These are phyloP conservation scores for Solanum virginianum DNA, from an alignment of 257 asterid genomes.

Conservation along the genomic window DNA sequence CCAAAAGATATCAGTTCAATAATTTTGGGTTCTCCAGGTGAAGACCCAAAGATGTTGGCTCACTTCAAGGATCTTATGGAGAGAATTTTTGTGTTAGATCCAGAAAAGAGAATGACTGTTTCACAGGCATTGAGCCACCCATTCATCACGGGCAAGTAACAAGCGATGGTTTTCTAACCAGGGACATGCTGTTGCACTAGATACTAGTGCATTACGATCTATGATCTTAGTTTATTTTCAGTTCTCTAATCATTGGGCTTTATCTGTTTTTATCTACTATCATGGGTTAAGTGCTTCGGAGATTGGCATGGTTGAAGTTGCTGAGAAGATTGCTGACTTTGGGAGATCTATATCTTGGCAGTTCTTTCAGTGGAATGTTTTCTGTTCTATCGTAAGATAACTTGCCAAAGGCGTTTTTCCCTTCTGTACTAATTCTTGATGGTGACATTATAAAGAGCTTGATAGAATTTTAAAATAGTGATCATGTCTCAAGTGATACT, in stretches of 20 bases:
- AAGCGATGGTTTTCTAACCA: constrained; percentile 68
- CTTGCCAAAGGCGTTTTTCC: constrained; percentile 65
- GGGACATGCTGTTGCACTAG: constrained; percentile 63
- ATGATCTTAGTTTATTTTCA: constrained; percentile 37
- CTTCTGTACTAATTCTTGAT: constrained; percentile 59
- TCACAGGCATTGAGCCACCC: constrained; percentile 98
- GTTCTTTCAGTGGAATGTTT: constrained; percentile 88
- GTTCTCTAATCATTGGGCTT: constrained; percentile 74
- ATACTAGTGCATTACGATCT: constrained; percentile 48
- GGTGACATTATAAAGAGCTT: constrained; percentile 37
- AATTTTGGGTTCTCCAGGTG: constrained; percentile 75
- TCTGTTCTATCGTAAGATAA: constrained; percentile 98
- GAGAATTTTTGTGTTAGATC: constrained; percentile 82
- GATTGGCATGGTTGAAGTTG: constrained; percentile 40
- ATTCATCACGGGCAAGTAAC: constrained; percentile 99
- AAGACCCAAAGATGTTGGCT: constrained; percentile 87
- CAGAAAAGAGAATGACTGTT: constrained; percentile 86
- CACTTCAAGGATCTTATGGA: constrained; percentile 92
- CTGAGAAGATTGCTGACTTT: constrained; percentile 38
- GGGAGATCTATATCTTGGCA: constrained; percentile 58
- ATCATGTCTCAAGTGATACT: constrained; percentile 8
- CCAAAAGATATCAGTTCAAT: constrained; percentile 87
- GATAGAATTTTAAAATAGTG: constrained; percentile 4
- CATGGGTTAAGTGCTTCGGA: constrained; percentile 47
- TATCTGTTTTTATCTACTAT: constrained; percentile 60